phyloP scores from a whole-genome alignment of 306 rosid genomes.

The Pachyrhizus erosus region DNA sequence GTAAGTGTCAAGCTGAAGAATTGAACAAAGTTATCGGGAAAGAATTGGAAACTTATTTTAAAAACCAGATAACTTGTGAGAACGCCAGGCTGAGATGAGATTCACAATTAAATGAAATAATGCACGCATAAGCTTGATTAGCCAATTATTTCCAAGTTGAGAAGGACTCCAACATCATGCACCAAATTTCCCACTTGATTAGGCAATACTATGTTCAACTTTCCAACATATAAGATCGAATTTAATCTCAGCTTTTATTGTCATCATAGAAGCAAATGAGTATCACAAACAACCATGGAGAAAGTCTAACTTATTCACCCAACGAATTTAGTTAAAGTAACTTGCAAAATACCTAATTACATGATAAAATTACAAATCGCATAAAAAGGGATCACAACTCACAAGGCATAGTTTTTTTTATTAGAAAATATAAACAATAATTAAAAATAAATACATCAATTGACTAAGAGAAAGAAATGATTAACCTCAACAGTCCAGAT shows the following conservation, averaged over 20 bases:
- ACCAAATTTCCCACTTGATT: constrained; percentile 14
- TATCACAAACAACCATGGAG: constrained; percentile 18
- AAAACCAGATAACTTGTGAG: constrained; percentile 31
- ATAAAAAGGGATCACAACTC: background rate
- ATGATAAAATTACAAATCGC: constrained; percentile 36
- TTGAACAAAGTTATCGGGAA: constrained; percentile 35
- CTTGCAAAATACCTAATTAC: constrained; percentile 38
- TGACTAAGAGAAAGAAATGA: background rate
- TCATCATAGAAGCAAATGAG: background rate
- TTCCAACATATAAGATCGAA: constrained; percentile 21
- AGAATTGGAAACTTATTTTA: background rate
- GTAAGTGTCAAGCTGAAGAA: background rate
- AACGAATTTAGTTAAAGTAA: constrained; percentile 7
- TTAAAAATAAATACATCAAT: background rate
- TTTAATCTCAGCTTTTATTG: background rate
- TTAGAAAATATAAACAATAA: background rate
- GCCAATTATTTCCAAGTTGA: background rate
- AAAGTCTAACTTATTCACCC: background rate
- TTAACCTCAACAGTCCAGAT: constrained; percentile 99
- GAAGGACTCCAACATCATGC: constrained; percentile 21
- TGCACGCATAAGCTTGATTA: constrained; percentile 13
- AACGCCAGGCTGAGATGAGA: constrained; percentile 1
- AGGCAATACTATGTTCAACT: constrained; percentile 20
- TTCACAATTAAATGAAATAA: constrained; percentile 28
- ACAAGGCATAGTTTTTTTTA: background rate